Percentiles rank a stretch among this genome's conserved stretches.
These are phyloP conservation scores for Vitis amurensis DNA, from an alignment of 164 flowering plant genomes.

Conservation along the genomic window DNA sequence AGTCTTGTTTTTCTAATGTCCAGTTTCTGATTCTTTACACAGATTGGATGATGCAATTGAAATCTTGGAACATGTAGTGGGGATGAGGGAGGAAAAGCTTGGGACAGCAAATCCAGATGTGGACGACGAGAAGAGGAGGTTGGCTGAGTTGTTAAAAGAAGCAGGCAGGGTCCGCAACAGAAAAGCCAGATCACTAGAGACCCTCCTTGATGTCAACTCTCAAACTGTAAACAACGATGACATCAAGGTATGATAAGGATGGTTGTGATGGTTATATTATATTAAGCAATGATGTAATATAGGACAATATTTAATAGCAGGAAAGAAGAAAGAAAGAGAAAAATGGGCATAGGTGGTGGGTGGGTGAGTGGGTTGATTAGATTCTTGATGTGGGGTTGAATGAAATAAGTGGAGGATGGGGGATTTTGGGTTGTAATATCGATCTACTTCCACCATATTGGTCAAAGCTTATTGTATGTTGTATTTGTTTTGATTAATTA, in stretches of 20 bases:
- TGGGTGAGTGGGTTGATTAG: conserved; percentile 1
- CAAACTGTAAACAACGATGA: conserved; percentile 24
- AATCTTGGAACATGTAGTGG: conserved; percentile 68
- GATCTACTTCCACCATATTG: neutral
- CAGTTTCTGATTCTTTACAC: conserved; percentile 4
- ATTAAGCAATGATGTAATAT: conserved; percentile 13
- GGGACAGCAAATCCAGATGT: conserved; percentile 92
- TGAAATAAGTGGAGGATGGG: conserved; percentile 6
- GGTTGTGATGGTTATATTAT: neutral
- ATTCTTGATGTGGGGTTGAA: conserved; percentile 9
- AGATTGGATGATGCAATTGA: conserved; percentile 88
- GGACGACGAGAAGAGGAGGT: conserved; percentile 78
- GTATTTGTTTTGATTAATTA: neutral
- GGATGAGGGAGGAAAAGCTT: conserved; percentile 82
- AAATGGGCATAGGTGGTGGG: conserved; percentile 4
- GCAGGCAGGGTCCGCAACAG: conserved; percentile 71
- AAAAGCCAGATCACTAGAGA: conserved; percentile 69
- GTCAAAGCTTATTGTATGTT: neutral
- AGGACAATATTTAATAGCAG: conserved; percentile 10
- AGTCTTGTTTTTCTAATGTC: no score
- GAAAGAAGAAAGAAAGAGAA: neutral
- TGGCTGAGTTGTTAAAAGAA: conserved; percentile 70
- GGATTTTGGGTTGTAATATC: neutral
- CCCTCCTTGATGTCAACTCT: conserved; percentile 58
- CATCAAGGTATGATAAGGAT: conserved; percentile 24